These are phyloP conservation scores for Backusella australiensis DNA, from an alignment of 192 early-diverging fungal genomes.

Conservation along the genomic window DNA sequence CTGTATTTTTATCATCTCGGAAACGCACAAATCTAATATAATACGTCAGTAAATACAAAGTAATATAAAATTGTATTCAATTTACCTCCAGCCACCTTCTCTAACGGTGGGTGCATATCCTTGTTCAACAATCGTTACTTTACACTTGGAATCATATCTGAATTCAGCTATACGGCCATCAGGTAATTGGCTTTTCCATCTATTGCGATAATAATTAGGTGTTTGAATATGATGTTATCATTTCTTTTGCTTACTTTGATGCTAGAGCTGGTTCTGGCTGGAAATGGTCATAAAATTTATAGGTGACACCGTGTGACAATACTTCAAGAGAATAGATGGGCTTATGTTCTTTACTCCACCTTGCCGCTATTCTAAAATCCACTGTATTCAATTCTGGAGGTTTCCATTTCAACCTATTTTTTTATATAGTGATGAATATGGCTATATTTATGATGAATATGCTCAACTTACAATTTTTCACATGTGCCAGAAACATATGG, in stretches of 20 bases:
- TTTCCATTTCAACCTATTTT: conserved; percentile 62
- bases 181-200: conserved; percentile 50
- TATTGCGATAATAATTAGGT: conserved; percentile 7
- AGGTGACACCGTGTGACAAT: conserved; percentile 39
- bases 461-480: conserved; percentile 46
- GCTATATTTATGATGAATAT: background rate
- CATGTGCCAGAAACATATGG: conserved; percentile 54
- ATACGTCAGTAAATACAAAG: background rate
- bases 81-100: conserved; percentile 52
- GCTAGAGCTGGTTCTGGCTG: conserved; percentile 45
- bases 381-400: conserved; percentile 47
- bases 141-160: conserved; percentile 50
- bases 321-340: conserved; percentile 47
- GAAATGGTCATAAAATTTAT: conserved; percentile 53
- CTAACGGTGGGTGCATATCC: conserved; percentile 46
- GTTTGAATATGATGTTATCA: too few relatives aligned
- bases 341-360: conserved; percentile 48
- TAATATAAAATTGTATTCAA: background rate
- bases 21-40: conserved; percentile 41
- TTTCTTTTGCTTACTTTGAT: conserved; percentile 30
- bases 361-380: conserved; percentile 55
- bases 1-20: conserved; percentile 60
- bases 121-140: conserved; percentile 50
- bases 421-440: background rate
- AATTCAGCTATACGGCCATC: conserved; percentile 50